A percentile compares a stretch with the other conserved stretches of the same genome.
Evolutionary conservation across 1,284 basidiomycete species (phyloP).

Genomic region (Leccinum holopus): DNA sequence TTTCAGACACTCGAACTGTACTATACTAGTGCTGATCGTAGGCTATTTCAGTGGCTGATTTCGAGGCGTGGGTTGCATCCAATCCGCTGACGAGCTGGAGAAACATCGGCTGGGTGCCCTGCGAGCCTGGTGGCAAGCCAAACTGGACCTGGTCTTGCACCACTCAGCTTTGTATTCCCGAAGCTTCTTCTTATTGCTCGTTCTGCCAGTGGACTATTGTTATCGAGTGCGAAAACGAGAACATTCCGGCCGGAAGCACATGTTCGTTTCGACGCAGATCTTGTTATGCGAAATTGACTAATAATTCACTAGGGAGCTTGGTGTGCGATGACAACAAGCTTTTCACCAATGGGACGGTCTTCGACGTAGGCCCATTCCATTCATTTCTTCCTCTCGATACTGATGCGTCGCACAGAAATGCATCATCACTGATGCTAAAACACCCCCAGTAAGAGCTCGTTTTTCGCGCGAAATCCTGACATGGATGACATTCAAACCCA

Average conservation of each 20-base stretch:
- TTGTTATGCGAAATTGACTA: neutral
- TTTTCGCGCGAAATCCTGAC: neutral
- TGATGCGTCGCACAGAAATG: neutral
- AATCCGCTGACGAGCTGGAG: slow-evolving; percentile 5
- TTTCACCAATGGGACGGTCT: slow-evolving; percentile 8
- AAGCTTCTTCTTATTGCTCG: neutral
- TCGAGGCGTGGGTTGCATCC: neutral
- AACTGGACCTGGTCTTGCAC: slow-evolving; percentile 6
- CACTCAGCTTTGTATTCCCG: slow-evolving; percentile 6
- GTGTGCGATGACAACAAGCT: slow-evolving; percentile 5
- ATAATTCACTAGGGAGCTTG: slow-evolving; percentile 3
- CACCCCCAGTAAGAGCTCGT: slow-evolving; percentile 7
- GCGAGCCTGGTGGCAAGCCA: neutral
- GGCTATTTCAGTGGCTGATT: slow-evolving; percentile 8
- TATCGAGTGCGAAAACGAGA: slow-evolving; percentile 8
- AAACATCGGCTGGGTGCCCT: slow-evolving; percentile 10
- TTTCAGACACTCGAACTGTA: neutral
- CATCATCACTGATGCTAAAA: neutral
- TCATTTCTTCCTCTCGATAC: neutral
- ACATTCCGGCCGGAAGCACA: slow-evolving; percentile 4
- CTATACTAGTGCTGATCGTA: neutral
- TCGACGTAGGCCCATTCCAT: slow-evolving; percentile 1
- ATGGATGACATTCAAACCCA: neutral
- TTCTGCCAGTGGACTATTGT: slow-evolving; percentile 16
- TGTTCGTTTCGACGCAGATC: slow-evolving; percentile 1